Evolutionary conservation across 148 eudicot genomes (phyloP).

Genomic region (Limonium bicolor): DNA sequence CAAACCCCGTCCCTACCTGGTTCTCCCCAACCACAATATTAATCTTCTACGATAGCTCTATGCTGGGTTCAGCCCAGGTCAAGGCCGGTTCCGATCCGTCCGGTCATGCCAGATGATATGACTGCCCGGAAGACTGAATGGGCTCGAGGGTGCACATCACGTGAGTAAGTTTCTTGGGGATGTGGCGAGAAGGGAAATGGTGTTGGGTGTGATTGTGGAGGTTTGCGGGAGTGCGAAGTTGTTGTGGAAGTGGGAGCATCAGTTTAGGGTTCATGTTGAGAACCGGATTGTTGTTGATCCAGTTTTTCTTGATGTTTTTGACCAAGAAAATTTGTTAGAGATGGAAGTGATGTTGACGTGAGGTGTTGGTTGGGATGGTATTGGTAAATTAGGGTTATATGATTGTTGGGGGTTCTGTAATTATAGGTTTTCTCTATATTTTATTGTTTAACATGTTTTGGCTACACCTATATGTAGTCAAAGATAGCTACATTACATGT

Average conservation of each 20-base stretch:
- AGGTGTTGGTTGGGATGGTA: too few species aligned
- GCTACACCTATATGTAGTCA: too few species aligned
- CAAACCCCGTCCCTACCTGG: slow-evolving; percentile 53
- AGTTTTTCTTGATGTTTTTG: slow-evolving; percentile 71
- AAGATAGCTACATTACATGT: too few species aligned
- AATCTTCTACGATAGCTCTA: slow-evolving; percentile 55
- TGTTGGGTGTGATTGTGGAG: slow-evolving; percentile 49
- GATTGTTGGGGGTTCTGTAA: too few species aligned
- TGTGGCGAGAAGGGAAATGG: slow-evolving; percentile 67
- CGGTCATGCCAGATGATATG: slow-evolving; percentile 44
- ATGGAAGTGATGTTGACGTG: slow-evolving; percentile 32
- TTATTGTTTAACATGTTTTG: too few species aligned
- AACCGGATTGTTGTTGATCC: slow-evolving; percentile 79
- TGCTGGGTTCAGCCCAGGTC: slow-evolving; percentile 55
- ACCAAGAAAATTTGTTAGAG: slow-evolving; percentile 54
- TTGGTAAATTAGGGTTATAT: too few species aligned
- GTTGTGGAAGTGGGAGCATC: slow-evolving; percentile 66
- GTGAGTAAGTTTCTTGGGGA: slow-evolving; percentile 36
- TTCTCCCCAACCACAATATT: slow-evolving; percentile 59
- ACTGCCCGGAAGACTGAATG: slow-evolving; percentile 68
- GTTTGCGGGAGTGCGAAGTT: slow-evolving; percentile 61
- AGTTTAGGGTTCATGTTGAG: slow-evolving; percentile 67
- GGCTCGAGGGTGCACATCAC: slow-evolving; percentile 57
- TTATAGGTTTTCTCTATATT: too few species aligned
- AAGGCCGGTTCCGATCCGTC: slow-evolving; percentile 60